Conservation (phyloP, 2,329 filamentous ascomycete species). For the Meredithiella fracta region DNA sequence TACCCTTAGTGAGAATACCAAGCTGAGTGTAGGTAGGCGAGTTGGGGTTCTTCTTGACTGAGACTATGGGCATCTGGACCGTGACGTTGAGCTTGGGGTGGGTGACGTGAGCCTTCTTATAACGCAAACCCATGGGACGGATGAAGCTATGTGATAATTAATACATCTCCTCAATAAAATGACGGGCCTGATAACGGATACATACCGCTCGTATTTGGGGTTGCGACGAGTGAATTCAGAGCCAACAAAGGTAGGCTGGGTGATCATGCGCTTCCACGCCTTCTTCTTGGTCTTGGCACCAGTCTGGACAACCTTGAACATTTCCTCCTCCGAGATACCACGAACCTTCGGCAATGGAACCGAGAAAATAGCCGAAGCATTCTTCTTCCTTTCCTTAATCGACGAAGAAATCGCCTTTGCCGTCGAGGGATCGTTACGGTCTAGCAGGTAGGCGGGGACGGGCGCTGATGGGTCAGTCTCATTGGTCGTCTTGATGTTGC, state of each 20-base stretch:
- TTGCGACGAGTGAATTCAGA: constrained; percentile 77
- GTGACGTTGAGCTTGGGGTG: constrained; percentile 74
- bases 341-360: constrained; percentile 89
- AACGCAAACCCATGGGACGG: constrained; percentile 32
- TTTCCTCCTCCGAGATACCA: constrained; percentile 87
- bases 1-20: constrained; percentile 76
- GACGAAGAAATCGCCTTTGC: constrained; percentile 61
- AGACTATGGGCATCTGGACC: constrained; percentile 67
- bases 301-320: constrained; percentile 94
- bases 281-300: constrained; percentile 90
- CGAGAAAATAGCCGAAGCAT: constrained; percentile 57
- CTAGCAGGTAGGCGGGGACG: constrained; percentile 82
- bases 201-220: constrained; percentile 50
- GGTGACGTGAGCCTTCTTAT: constrained; percentile 39
- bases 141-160: constrained; percentile 39
- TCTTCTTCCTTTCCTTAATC: constrained; percentile 86
- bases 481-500: constrained; percentile 79
- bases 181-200: background rate
- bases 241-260: constrained; percentile 56
- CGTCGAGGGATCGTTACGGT: constrained; percentile 46
- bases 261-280: constrained; percentile 55
- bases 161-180: constrained; percentile 20
- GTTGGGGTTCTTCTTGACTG: constrained; percentile 53
- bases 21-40: constrained; percentile 85
- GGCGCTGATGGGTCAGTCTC: constrained; percentile 67